phyloP scores from a whole-genome alignment of 2,329 filamentous ascomycete genomes.

The Colletotrichum euphorbiae region DNA sequence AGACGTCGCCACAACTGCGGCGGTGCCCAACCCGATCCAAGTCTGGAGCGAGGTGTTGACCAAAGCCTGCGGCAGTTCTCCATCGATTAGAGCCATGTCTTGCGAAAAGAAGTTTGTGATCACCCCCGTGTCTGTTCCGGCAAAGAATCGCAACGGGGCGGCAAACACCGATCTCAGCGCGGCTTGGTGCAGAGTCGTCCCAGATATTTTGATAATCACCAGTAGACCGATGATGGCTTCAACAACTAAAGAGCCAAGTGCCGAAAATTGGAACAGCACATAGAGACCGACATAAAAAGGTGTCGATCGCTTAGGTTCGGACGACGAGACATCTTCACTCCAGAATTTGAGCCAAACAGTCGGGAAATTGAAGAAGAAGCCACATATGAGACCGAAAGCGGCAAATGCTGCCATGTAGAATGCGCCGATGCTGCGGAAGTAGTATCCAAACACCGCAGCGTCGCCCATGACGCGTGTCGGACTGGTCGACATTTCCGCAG shows the following conservation, averaged over 20 bases:
- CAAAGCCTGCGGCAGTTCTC: slow-evolving; percentile 29
- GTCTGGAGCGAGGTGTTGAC: slow-evolving; percentile 46
- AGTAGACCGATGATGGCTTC: too few relatives aligned
- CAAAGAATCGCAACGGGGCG: neutral
- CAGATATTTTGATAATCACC: too few relatives aligned
- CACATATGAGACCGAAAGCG: slow-evolving; percentile 23
- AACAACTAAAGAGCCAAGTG: neutral
- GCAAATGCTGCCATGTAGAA: slow-evolving; percentile 2
- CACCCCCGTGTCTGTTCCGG: neutral
- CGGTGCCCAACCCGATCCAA: slow-evolving; percentile 51
- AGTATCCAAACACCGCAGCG: slow-evolving; percentile 5
- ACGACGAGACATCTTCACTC: slow-evolving; percentile 46
- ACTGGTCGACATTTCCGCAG: slow-evolving; percentile 37
- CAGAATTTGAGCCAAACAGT: slow-evolving; percentile 58
- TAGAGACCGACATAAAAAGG: slow-evolving; percentile 49
- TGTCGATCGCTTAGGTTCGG: slow-evolving; percentile 27
- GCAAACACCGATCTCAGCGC: too few relatives aligned
- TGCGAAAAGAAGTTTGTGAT: slow-evolving; percentile 25
- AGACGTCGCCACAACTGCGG: slow-evolving; percentile 57
- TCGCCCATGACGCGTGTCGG: slow-evolving; percentile 4
- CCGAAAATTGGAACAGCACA: slow-evolving; percentile 12
- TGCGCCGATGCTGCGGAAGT: slow-evolving; percentile 12
- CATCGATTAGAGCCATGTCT: slow-evolving; percentile 43
- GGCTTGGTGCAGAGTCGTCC: too few relatives aligned
- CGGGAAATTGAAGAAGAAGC: slow-evolving; percentile 46